Evolutionary conservation across 2,329 filamentous ascomycete genomes (phyloP), one percentile per base, ranked within the genome.

Genomic region (Zymoseptoria pseudotritici): DNA sequence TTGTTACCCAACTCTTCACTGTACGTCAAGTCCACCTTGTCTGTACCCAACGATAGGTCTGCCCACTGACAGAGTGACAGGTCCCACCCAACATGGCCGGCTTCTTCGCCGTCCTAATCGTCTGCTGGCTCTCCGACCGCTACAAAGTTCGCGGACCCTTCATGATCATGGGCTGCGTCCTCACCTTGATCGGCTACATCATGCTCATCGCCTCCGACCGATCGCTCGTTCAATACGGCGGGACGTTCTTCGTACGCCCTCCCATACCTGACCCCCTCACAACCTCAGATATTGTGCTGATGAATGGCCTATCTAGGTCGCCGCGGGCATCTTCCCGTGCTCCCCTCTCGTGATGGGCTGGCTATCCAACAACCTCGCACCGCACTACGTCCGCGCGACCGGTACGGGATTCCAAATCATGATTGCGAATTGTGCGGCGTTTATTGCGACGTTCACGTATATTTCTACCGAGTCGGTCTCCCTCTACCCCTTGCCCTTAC

Each of bases 401-500:
- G 75, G 75, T 1, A 69, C 75, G 1, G 76, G 76, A 0, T 70
- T 76, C 51, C 71, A 76, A 49, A 74, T 78, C 31, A 72, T 72
- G 10, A 64, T 77, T 42, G 74, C 74, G 9, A 77, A 77, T 56
- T 73, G 72, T 60, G 71, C 73, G 3, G 76, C 76, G 7, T 79
- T 79, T 55, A 70, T 77, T 8, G 77, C 74, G 1, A 75, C 77
- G 0, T 78, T 78, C 57, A 76, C 75, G 24, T 78, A 78, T 61
- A 69, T 80, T 4, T 64, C 68, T 11, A 66, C 71, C 59, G 76
- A 79, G 57, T 58, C 55, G 11, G 53, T n/a, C 22, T 29, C 31
- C 22, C 20, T 11, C 2, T 2, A 17, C 17, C 19, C 21, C 22
- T 6, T 53, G 4, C 26, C 2, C 7, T 24, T 24, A 6, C 17